A percentile compares a stretch with the other conserved stretches of the same genome.
phyloP scores from a whole-genome alignment of 2,329 filamentous ascomycete species.

The Alternaria gansuensis region DNA sequence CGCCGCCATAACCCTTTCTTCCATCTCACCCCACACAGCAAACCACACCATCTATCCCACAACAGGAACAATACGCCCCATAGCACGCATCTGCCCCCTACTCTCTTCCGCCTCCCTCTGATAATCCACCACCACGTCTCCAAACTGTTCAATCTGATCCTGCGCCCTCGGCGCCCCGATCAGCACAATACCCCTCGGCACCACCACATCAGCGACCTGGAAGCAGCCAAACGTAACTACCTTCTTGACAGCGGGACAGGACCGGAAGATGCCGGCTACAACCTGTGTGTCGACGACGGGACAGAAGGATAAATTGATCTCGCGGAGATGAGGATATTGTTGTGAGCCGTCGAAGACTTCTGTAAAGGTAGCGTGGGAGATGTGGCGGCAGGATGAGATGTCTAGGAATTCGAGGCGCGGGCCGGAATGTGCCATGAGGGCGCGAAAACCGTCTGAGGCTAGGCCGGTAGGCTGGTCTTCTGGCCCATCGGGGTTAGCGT shows the following conservation, averaged over 20 bases:
- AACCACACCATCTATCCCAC: constrained; percentile 19
- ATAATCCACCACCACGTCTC: constrained; percentile 48
- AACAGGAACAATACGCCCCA: constrained; percentile 38
- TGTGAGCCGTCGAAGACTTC: constrained; percentile 71
- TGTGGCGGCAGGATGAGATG: constrained; percentile 85
- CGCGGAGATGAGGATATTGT: constrained; percentile 71
- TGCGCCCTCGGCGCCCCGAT: constrained; percentile 68
- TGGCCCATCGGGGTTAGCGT: constrained; percentile 70
- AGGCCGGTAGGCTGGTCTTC: constrained; percentile 71
- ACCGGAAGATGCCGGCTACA: constrained; percentile 69
- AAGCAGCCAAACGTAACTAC: constrained; percentile 71
- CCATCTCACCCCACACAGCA: neutral
- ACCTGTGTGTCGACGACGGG: constrained; percentile 72
- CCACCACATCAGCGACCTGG: constrained; percentile 63
- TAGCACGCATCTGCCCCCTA: constrained; percentile 11
- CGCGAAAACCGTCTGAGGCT: constrained; percentile 76
- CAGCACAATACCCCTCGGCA: constrained; percentile 66
- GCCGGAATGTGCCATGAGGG: constrained; percentile 86
- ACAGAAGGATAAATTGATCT: constrained; percentile 82
- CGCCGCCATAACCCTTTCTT: neutral
- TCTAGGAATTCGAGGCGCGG: constrained; percentile 71
- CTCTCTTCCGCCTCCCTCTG: constrained; percentile 33
- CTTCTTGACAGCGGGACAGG: constrained; percentile 67
- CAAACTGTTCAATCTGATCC: constrained; percentile 64
- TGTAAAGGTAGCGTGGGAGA: constrained; percentile 75